A percentile compares a stretch with the other conserved stretches of the same genome.
These are phyloP conservation scores for Niveomyces coronatus DNA, from an alignment of 2,329 filamentous ascomycete species.

Conservation along the genomic window DNA sequence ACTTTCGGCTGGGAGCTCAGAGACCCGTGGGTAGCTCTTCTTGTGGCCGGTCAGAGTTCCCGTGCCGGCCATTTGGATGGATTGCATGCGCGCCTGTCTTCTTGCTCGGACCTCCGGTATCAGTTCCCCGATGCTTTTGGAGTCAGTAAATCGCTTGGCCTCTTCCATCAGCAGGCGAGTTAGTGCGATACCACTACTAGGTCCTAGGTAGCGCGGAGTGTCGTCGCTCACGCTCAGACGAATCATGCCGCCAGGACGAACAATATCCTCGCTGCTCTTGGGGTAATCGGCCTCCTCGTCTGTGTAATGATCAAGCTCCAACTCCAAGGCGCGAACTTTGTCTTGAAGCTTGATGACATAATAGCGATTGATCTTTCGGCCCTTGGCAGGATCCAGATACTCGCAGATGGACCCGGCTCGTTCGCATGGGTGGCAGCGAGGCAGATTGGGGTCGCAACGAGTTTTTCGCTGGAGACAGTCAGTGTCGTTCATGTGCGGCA, in stretches of 20 bases:
- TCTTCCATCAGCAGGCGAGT: constrained; percentile 92
- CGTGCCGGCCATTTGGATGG: constrained; percentile 38
- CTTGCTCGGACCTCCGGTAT: constrained; percentile 62
- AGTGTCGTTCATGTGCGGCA: neutral
- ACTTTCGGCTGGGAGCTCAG: constrained; percentile 65
- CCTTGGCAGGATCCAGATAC: constrained; percentile 85
- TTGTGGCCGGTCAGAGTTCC: constrained; percentile 46
- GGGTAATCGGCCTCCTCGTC: constrained; percentile 63
- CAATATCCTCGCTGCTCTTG: constrained; percentile 69
- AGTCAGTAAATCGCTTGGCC: constrained; percentile 85
- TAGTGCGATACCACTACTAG: constrained; percentile 92
- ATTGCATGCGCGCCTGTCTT: constrained; percentile 49
- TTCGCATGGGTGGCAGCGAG: constrained; percentile 86
- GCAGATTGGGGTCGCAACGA: constrained; percentile 84
- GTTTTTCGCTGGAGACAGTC: constrained; percentile 66
- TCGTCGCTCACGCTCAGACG: constrained; percentile 79
- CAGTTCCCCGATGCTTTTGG: constrained; percentile 83
- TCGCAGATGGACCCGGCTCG: constrained; percentile 85
- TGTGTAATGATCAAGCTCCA: constrained; percentile 68
- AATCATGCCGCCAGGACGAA: constrained; percentile 77
- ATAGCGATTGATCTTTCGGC: constrained; percentile 74
- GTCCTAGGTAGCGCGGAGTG: constrained; percentile 76
- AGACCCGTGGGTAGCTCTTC: constrained; percentile 87
- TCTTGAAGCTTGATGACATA: constrained; percentile 92
- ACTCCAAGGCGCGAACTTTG: constrained; percentile 71